Evolutionary conservation across 2,329 filamentous ascomycete species (phyloP).

Genomic region (Exserohilum rostratum): DNA sequence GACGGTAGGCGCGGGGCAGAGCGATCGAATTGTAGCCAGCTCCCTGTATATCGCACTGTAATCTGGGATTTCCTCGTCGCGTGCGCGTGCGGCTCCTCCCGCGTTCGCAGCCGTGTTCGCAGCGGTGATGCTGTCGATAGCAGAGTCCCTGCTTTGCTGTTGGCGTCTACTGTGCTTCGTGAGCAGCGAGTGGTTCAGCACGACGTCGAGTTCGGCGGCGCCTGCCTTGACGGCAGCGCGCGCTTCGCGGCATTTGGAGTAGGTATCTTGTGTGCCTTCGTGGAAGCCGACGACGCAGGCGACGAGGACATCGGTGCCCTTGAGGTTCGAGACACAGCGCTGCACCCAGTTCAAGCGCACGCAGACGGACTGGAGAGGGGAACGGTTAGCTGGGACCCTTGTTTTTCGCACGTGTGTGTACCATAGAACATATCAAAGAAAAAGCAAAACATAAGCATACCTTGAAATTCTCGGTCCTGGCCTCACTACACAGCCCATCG

Average conservation of each 20-base stretch:
- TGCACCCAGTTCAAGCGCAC: conserved; percentile 61
- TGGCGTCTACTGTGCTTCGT: conserved; percentile 31
- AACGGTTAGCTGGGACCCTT: too few species aligned
- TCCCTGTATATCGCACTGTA: conserved; percentile 61
- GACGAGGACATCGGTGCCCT: conserved; percentile 56
- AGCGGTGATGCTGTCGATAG: conserved; percentile 43
- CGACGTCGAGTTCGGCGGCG: conserved; percentile 64
- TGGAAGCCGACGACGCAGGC: conserved; percentile 66
- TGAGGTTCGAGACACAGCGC: conserved; percentile 57
- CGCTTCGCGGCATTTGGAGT: conserved; percentile 60
- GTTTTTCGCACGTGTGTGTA: too few species aligned
- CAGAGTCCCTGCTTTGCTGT: conserved; percentile 30
- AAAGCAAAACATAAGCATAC: conserved; percentile 45
- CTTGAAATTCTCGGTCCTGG: conserved; percentile 54
- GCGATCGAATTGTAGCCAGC: conserved; percentile 58
- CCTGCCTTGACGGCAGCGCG: conserved; percentile 56
- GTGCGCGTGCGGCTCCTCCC: conserved; percentile 20
- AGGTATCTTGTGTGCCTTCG: conserved; percentile 61
- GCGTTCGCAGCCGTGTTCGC: conserved; percentile 46
- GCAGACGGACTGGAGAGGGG: conserved; percentile 57
- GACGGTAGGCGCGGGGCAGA: conserved; percentile 51
- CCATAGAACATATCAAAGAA: too few species aligned
- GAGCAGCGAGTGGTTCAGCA: conserved; percentile 61
- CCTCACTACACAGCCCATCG: conserved; percentile 62
- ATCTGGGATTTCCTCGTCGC: conserved; percentile 40